Base-by-base conservation (phyloP, 768 basidiomycete species). In the Lentinus tigrinus region DNA sequence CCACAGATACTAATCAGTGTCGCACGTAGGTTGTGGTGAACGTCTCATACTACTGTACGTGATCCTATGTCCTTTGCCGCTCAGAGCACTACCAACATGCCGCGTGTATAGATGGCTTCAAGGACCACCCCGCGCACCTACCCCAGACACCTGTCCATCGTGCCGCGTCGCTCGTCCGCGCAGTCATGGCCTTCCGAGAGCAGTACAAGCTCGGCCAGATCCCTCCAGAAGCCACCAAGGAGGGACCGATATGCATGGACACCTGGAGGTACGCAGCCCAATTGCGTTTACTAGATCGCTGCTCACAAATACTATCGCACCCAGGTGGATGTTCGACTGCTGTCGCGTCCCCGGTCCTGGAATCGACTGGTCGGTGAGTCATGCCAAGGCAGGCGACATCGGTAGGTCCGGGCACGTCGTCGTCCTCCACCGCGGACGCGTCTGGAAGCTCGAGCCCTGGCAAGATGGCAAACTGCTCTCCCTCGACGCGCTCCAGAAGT, bases 271-370 rank as follows among this genome's bases (percentile, higher is more conserved):
- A 61, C 53, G 75, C 61, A 27, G 21, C 26, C 38, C 9, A 21
- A 17, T 9, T 38, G 11, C 23, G 21, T 44, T 21, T 49, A 26
- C 23, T 8, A 27, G 24, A 11, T 34, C 40, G 27, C 42, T 21
- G 2, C 23, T 26, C 4, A 13, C 42, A 37, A 5, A 37, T 43
- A 8, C 16, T 44, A 64, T 14, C 67, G 11, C 27, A 21, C 31
- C n/a, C 26, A 91, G 90, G 49, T 94, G 92, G 92, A 93, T 94
- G 92, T 94, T 94, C 63, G 92, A 94, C 69, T 92, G 91, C 69
- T 91, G 84, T 62, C 88, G 92, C 54, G 77, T 94, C 19, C 92
- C 92, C 2, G 88, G 89, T 1, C 71, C 76, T 10, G 80, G 87
- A 44, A 88, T 89, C 17, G 95, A 98, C 69, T 91, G 91, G 83